Conservation (phyloP, 768 basidiomycete genomes). For the Panaeolus papilionaceus region DNA sequence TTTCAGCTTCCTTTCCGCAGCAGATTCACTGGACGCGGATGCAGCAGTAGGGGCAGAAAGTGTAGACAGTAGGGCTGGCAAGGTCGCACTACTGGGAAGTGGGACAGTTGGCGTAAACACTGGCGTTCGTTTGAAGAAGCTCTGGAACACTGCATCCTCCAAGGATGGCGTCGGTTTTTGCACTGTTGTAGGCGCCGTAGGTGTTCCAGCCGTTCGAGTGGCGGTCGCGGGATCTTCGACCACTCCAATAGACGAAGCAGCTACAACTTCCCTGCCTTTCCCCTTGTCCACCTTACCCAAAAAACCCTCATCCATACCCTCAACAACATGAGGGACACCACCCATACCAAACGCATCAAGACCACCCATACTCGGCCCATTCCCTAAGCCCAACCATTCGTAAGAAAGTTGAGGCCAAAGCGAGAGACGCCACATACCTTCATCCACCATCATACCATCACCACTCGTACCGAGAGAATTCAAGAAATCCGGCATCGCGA, state of each 20-base stretch:
- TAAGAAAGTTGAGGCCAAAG: conserved; percentile 21
- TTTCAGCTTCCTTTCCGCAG: conserved; percentile 25
- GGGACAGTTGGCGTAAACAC: neutral
- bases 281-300: conserved; percentile 31
- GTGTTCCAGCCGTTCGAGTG: neutral
- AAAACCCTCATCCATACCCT: conserved; percentile 1
- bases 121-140: conserved; percentile 2
- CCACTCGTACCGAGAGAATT: conserved; percentile 19
- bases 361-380: conserved; percentile 7
- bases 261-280: conserved; percentile 30
- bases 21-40: conserved; percentile 13
- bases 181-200: neutral
- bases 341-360: conserved; percentile 16
- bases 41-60: neutral
- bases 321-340: conserved; percentile 1
- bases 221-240: neutral
- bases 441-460: conserved; percentile 5
- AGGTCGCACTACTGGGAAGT: neutral
- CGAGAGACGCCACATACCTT: conserved; percentile 31
- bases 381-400: neutral
- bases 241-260: neutral
- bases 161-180: neutral
- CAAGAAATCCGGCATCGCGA: conserved; percentile 39
- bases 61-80: neutral
- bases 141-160: conserved; percentile 8